phyloP scores from a whole-genome alignment of 208 protist species.

The Crithidia bombi region DNA sequence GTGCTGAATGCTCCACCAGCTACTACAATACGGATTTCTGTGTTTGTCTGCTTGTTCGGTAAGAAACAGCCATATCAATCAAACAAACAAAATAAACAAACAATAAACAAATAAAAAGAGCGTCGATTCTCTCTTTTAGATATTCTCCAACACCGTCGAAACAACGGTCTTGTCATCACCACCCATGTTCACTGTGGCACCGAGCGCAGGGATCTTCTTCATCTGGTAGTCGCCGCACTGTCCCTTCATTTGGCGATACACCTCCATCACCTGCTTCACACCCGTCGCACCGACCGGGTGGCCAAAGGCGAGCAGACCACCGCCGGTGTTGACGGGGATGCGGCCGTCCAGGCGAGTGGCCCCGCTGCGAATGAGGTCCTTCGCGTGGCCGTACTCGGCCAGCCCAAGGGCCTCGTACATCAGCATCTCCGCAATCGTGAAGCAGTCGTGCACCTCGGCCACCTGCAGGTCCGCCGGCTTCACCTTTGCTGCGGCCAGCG shows the following conservation, averaged over 20 bases:
- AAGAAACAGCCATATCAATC: no score
- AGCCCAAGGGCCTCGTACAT: constrained; percentile 95
- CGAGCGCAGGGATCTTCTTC: constrained; percentile 74
- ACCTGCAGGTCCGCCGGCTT: constrained; percentile 71
- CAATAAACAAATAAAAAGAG: no score
- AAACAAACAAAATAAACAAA: no score
- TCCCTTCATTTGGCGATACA: constrained; percentile 94
- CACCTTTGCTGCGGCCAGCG: constrained; percentile 66
- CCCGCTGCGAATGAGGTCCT: constrained; percentile 81
- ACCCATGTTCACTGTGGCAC: constrained; percentile 93
- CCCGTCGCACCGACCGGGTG: constrained; percentile 92
- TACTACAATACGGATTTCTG: no score
- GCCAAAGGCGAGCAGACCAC: constrained; percentile 91
- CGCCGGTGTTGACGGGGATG: constrained; percentile 92
- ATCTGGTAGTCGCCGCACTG: constrained; percentile 90
- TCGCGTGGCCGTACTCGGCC: constrained; percentile 79
- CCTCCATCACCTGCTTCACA: constrained; percentile 92
- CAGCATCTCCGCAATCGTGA: constrained; percentile 91
- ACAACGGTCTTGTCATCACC: constrained; percentile 94
- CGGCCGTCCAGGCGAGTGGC: constrained; percentile 73
- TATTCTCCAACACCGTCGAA: constrained; percentile 83
- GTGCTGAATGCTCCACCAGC: no score
- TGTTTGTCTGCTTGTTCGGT: no score
- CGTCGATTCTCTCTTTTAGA: constrained; percentile 37
- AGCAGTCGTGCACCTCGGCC: constrained; percentile 94